Evolutionary conservation across 2,329 filamentous ascomycete species (phyloP).

Genomic region (Allantophomopsis cytisporea): DNA sequence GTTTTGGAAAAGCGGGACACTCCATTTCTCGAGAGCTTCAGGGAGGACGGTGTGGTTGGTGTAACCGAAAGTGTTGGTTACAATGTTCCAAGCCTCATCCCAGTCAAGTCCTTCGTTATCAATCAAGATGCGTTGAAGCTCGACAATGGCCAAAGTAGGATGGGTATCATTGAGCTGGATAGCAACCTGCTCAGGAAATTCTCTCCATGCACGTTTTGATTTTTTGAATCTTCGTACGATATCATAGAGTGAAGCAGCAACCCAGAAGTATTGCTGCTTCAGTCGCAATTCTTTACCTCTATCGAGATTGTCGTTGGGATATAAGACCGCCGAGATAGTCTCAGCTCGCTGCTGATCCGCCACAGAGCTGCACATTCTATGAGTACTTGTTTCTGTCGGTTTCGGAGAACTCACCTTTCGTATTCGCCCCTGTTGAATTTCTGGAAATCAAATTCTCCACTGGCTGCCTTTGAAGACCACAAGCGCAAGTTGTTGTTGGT

Average conservation of each 20-base stretch:
- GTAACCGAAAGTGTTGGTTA: constrained; percentile 74
- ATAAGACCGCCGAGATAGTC: constrained; percentile 93
- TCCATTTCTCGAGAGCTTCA: constrained; percentile 97
- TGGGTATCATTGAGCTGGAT: constrained; percentile 98
- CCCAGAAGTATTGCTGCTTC: constrained; percentile 99
- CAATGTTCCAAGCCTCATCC: constrained; percentile 83
- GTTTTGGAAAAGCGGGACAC: constrained; percentile 82
- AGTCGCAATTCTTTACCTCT: constrained; percentile 91
- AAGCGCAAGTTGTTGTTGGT: constrained; percentile 94
- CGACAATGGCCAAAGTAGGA: constrained; percentile 89
- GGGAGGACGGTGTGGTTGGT: constrained; percentile 98
- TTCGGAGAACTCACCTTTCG: constrained; percentile 33
- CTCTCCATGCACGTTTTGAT: constrained; percentile 76
- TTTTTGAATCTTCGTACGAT: constrained; percentile 99
- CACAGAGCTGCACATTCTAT: constrained; percentile 51
- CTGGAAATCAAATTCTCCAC: constrained; percentile 97
- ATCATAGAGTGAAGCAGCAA: constrained; percentile 88
- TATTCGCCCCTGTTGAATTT: constrained; percentile 99
- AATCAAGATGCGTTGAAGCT: constrained; percentile 83
- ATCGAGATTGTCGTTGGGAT: constrained; percentile 95
- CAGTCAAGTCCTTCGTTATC: constrained; percentile 86
- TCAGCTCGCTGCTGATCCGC: constrained; percentile 98
- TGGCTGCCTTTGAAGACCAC: constrained; percentile 95
- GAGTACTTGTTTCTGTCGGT: neutral
- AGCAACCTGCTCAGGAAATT: constrained; percentile 88